A percentile compares a stretch with the other conserved stretches of the same genome.
These are phyloP conservation scores for Tricholoma sp. DNA, from an alignment of 768 basidiomycete genomes.

Conservation along the genomic window DNA sequence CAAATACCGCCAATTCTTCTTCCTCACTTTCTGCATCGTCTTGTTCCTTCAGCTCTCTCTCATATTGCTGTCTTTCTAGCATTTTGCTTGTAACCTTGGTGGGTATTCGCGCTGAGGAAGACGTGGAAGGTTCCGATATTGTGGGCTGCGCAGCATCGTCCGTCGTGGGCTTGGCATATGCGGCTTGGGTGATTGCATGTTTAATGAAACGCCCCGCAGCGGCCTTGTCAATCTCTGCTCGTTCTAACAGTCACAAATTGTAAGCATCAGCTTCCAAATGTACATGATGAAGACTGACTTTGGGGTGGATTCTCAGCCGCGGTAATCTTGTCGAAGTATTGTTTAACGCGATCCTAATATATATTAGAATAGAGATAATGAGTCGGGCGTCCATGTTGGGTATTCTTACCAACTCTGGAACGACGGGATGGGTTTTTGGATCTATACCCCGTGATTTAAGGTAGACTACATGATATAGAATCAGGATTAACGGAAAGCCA, in stretches of 20 bases:
- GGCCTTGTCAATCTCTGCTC: conserved; percentile 62
- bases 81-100: conserved; percentile 67
- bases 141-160: conserved; percentile 17
- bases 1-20: conserved; percentile 36
- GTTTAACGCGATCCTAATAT: conserved; percentile 64
- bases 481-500: background rate
- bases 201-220: conserved; percentile 83
- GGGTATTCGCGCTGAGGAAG: conserved; percentile 33
- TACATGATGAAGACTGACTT: conserved; percentile 33
- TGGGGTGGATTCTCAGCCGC: conserved; percentile 63
- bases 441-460: conserved; percentile 77
- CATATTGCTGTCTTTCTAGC: conserved; percentile 61
- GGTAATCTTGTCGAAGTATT: conserved; percentile 82
- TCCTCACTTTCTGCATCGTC: conserved; percentile 40
- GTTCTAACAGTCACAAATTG: conserved; percentile 23
- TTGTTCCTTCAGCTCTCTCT: conserved; percentile 48
- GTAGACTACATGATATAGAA: conserved; percentile 49
- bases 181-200: conserved; percentile 68
- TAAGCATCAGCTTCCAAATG: conserved; percentile 1
- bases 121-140: conserved; percentile 20
- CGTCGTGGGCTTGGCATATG: conserved; percentile 29
- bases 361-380: conserved; percentile 1
- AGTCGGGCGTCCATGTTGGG: background rate
- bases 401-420: conserved; percentile 58
- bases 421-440: conserved; percentile 71